Percentiles rank a stretch among this genome's conserved stretches.
Evolutionary conservation across 2,329 filamentous ascomycete species (phyloP).

Genomic region (Penicillium digitatum): DNA sequence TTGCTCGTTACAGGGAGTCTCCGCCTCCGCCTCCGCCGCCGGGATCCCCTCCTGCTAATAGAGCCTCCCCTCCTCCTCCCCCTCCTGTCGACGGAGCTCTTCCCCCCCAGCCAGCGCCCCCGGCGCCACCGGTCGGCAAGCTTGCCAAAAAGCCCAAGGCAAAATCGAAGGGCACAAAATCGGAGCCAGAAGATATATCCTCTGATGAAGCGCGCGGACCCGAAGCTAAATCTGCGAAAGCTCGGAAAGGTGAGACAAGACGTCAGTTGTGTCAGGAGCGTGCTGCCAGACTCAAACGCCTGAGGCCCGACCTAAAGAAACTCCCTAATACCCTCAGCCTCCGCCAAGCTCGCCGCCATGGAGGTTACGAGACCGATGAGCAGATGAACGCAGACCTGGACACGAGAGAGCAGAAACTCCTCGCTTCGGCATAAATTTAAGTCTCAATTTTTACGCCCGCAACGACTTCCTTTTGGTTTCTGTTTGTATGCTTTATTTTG

Average conservation of each 20-base stretch:
- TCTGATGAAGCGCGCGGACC: neutral
- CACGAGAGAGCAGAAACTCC: slow-evolving; percentile 20
- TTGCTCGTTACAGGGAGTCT: slow-evolving; percentile 30
- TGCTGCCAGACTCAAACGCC: slow-evolving; percentile 26
- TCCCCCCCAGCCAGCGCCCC: neutral
- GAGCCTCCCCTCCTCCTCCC: slow-evolving; percentile 11
- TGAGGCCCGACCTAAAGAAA: slow-evolving; percentile 28
- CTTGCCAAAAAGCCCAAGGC: neutral
- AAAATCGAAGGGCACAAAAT: neutral
- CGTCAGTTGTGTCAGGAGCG: slow-evolving; percentile 29
- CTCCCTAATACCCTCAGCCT: slow-evolving; percentile 28
- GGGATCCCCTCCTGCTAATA: slow-evolving; percentile 6
- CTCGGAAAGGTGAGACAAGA: slow-evolving; percentile 27
- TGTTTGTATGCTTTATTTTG: slow-evolving; percentile 8
- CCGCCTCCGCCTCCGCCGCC: slow-evolving; percentile 18
- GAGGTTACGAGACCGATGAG: slow-evolving; percentile 30
- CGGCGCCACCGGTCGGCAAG: neutral
- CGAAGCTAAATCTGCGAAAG: slow-evolving; percentile 13
- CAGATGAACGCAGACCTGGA: slow-evolving; percentile 34
- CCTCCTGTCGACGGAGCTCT: neutral
- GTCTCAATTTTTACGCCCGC: neutral
- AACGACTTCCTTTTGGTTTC: slow-evolving; percentile 9
- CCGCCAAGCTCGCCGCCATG: slow-evolving; percentile 29
- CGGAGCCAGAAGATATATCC: slow-evolving; percentile 5
- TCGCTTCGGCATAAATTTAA: neutral